A percentile compares a stretch with the other conserved stretches of the same genome.
These are phyloP conservation scores for Ogataea thermomethanolica DNA, from an alignment of 805 yeast genomes.

Conservation along the genomic window DNA sequence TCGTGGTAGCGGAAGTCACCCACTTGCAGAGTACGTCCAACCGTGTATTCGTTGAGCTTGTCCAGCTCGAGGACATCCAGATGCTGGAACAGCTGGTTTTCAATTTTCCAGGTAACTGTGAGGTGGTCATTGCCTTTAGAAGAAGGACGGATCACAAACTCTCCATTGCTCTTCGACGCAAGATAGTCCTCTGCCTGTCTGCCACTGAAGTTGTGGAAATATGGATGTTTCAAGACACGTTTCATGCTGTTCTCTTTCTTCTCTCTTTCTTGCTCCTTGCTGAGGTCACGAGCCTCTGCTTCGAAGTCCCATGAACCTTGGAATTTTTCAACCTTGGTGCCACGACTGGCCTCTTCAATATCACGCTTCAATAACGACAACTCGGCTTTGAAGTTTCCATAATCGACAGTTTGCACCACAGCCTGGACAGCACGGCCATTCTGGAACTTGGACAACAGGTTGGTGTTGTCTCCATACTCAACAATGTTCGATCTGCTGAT, in stretches of 20 bases:
- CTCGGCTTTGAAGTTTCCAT: slow-evolving; percentile 69
- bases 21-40: slow-evolving; percentile 59
- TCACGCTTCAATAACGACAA: slow-evolving; percentile 69
- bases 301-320: slow-evolving; percentile 75
- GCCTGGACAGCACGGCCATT: slow-evolving; percentile 86
- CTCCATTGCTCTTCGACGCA: slow-evolving; percentile 88
- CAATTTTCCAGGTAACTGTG: slow-evolving; percentile 95
- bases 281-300: slow-evolving; percentile 65
- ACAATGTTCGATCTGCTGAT: slow-evolving; percentile 30
- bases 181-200: slow-evolving; percentile 90
- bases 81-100: slow-evolving; percentile 87
- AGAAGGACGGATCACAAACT: slow-evolving; percentile 90
- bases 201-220: slow-evolving; percentile 77
- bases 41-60: slow-evolving; percentile 57
- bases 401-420: slow-evolving; percentile 65
- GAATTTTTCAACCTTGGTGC: slow-evolving; percentile 43
- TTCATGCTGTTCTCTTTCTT: slow-evolving; percentile 65
- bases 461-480: slow-evolving; percentile 48
- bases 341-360: slow-evolving; percentile 49
- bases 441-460: slow-evolving; percentile 38
- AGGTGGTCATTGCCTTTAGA: slow-evolving; percentile 84
- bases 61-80: slow-evolving; percentile 77
- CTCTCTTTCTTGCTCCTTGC: slow-evolving; percentile 54
- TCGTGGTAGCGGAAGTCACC: slow-evolving; percentile 72
- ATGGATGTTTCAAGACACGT: slow-evolving; percentile 86